A percentile compares a stretch with the other conserved stretches of the same genome.
Evolutionary conservation across 129 eudicot genomes (phyloP).

Genomic region (Kitagawia praeruptora): DNA sequence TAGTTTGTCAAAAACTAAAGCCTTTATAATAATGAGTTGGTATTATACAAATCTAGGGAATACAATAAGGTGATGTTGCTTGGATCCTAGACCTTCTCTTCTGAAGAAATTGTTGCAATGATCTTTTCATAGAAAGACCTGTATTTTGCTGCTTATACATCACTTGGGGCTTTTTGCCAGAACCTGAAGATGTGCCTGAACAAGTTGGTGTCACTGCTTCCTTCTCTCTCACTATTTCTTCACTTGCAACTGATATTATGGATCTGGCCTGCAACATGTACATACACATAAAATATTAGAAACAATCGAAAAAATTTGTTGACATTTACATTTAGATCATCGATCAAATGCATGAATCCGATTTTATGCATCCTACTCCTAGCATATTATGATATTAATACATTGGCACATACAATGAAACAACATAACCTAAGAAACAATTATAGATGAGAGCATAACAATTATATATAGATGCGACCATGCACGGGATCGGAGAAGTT

Average conservation of each 20-base stretch:
- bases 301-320: not conserved
- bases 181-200: slow-evolving; percentile 5
- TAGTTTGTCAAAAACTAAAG: not conserved
- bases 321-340: no score
- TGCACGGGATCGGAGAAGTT: no score
- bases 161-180: slow-evolving; percentile 15
- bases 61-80: slow-evolving; percentile 54
- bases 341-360: not conserved
- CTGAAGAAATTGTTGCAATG: slow-evolving; percentile 55
- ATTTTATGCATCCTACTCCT: no score
- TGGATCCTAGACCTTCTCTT: slow-evolving; percentile 51
- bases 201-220: slow-evolving; percentile 7
- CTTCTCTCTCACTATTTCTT: slow-evolving; percentile 27
- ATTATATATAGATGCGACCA: no score
- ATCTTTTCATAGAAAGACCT: slow-evolving; percentile 55
- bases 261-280: slow-evolving; percentile 40
- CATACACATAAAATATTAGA: no score
- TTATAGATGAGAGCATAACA: no score
- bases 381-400: no score
- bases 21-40: not conserved
- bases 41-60: not conserved
- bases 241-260: slow-evolving; percentile 44
- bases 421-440: not conserved
- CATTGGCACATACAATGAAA: not conserved
- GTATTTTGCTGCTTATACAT: slow-evolving; percentile 13